Conservation (phyloP, 331 rosid genomes). For the Phaseolus coccineus region DNA sequence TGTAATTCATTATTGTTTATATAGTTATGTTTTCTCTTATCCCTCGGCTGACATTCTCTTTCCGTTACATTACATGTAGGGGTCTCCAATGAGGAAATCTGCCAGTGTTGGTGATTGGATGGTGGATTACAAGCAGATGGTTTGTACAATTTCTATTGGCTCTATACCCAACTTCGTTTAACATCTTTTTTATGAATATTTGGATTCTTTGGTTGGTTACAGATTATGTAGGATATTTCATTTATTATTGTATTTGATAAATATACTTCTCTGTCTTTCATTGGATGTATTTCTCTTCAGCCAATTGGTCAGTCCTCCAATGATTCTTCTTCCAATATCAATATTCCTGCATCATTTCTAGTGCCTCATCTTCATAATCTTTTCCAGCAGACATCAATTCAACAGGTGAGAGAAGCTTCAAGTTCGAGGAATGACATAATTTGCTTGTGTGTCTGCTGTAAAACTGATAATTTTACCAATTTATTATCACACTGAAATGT, state of each 20-base stretch:
- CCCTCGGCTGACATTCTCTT: conserved; percentile 46
- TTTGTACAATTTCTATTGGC: conserved; percentile 48
- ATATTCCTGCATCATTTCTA: conserved; percentile 70
- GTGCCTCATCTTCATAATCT: conserved; percentile 92
- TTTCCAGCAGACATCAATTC: conserved; percentile 88
- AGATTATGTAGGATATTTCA: conserved; percentile 15
- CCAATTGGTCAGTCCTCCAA: conserved; percentile 62
- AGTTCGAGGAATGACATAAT: conserved; percentile 39
- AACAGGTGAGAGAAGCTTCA: conserved; percentile 72
- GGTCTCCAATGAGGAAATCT: conserved; percentile 83
- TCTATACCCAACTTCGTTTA: conserved; percentile 14
- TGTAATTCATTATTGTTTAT: conserved; percentile 29
- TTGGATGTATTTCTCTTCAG: conserved; percentile 57
- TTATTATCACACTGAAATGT: conserved; percentile 42
- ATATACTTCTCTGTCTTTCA: conserved; percentile 29
- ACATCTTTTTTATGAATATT: conserved; percentile 34
- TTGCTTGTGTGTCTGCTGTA: conserved; percentile 30
- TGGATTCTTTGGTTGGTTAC: conserved; percentile 32
- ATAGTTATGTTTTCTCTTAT: conserved; percentile 19
- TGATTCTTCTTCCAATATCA: conserved; percentile 65
- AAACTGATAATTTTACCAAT: conserved; percentile 31
- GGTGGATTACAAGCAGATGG: conserved; percentile 83
- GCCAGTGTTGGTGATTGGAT: conserved; percentile 98
- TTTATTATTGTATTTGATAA: conserved; percentile 27
- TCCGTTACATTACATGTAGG: conserved; percentile 59